Evolutionary conservation across 805 yeast genomes (phyloP), one percentile per base, ranked within the genome.

Genomic region (Suhomyces xylopsoci): DNA sequence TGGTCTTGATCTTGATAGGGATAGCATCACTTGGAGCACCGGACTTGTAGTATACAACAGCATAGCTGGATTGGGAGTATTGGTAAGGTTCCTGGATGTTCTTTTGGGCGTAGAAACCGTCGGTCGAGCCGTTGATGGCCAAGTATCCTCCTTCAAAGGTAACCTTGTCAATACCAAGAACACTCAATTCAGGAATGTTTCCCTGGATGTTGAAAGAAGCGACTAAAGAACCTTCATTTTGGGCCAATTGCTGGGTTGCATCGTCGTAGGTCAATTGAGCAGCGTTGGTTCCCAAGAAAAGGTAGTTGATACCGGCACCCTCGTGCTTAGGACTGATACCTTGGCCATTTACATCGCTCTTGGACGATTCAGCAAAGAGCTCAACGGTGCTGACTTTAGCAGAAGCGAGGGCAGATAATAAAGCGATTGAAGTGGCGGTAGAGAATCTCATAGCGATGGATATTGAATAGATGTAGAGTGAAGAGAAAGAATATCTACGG

Each of bases 231-330:
- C 38, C 38, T 14, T 24, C 20, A 2, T 15, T 3, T 15, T 48
- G 48, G 22, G 40, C n/a, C 34, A 53, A 45, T 22, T 22, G 14
- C 22, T 38, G 10, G 17, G 49, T 32, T 3, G 43, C 46, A 12
- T 54, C 57, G 34, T 63, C 62, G 57, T 65, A 70, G 45, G 55
- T 47, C 10, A 54, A 54, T 26, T 55, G 58, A 47, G 42, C 22
- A 38, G 68, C 60, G 24, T 50, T 52, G 15, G 51, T 38, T 19
- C 66, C 67, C 44, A 71, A 54, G 63, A 71, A 68, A 34, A 72
- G 58, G 62, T 75, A 78, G 65, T 69, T 63, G 53, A 74, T 61
- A 50, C 73, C 81, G 49, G 81, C 81, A 58, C 81, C 81, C 59
- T 71, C 78, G 58, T 76, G 81, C 14, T 8, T 24, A 20, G 52